Evolutionary conservation across 139 green algal genomes (phyloP).

Genomic region (Micractinium conductrix): DNA sequence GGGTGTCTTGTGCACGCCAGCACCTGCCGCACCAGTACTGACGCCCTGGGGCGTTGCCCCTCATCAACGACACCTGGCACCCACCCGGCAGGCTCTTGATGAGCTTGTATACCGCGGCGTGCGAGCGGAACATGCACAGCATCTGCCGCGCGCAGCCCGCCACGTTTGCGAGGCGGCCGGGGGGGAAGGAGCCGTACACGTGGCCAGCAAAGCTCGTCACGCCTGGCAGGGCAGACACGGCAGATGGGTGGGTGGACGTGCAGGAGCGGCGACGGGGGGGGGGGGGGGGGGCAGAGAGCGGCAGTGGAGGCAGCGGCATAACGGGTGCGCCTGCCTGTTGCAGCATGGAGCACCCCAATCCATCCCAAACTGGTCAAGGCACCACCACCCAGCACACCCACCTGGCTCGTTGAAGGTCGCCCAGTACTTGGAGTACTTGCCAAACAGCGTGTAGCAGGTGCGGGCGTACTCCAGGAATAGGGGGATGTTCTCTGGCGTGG

Average conservation of each 20-base stretch:
- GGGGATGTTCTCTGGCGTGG: constrained; percentile 67
- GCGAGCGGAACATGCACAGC: constrained; percentile 56
- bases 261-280: too few relatives aligned
- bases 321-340: too few relatives aligned
- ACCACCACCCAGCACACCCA: constrained; percentile 30
- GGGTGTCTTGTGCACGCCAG: too few relatives aligned
- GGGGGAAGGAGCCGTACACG: constrained; percentile 76
- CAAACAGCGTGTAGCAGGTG: constrained; percentile 70
- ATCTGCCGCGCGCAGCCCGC: constrained; percentile 38
- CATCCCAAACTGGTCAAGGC: too few relatives aligned
- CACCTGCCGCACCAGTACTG: too few relatives aligned
- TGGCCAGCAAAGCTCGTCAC: constrained; percentile 69
- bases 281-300: too few relatives aligned
- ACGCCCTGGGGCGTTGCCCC: too few relatives aligned
- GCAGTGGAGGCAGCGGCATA: too few relatives aligned
- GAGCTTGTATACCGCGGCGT: constrained; percentile 67
- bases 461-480: constrained; percentile 76
- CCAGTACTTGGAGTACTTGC: constrained; percentile 69
- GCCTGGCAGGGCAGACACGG: constrained; percentile 39
- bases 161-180: constrained; percentile 59
- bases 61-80: too few relatives aligned
- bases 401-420: constrained; percentile 91
- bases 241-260: too few relatives aligned
- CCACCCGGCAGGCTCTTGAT: constrained; percentile 70
- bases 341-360: too few relatives aligned